A percentile compares a stretch with the other conserved stretches of the same genome.
Evolutionary conservation across 176 grass and related monocot genomes (phyloP).

Genomic region (Chrysopogon serrulatus): DNA sequence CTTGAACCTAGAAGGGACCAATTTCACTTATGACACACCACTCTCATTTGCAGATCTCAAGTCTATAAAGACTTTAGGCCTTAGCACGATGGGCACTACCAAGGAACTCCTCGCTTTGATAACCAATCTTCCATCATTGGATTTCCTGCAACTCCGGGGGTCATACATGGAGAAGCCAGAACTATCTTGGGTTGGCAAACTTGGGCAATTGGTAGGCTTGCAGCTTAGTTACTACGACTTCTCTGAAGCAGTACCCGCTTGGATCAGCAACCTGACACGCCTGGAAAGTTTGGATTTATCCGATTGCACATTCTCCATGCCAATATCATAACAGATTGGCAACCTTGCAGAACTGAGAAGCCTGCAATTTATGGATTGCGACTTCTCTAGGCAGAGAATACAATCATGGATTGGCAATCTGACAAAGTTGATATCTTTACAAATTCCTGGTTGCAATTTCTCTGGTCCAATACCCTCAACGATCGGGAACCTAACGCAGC

Average conservation of each 20-base stretch:
- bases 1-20: neutral
- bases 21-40: neutral
- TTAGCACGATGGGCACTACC: neutral
- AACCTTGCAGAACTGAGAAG: neutral
- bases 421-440: neutral
- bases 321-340: neutral
- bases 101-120: neutral
- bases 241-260: neutral
- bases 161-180: neutral
- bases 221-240: neutral
- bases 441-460: neutral
- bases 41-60: neutral
- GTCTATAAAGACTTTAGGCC: neutral
- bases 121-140: neutral
- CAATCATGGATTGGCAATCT: neutral
- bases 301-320: neutral
- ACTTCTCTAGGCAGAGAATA: neutral
- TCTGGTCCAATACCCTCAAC: no score
- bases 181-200: neutral
- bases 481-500: no score
- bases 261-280: neutral
- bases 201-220: neutral
- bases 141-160: neutral
- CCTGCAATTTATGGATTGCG: fast-evolving
- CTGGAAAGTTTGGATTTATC: neutral